phyloP scores from a whole-genome alignment of 192 early-diverging fungal species.

The Phycomyces blakesleeanus region DNA sequence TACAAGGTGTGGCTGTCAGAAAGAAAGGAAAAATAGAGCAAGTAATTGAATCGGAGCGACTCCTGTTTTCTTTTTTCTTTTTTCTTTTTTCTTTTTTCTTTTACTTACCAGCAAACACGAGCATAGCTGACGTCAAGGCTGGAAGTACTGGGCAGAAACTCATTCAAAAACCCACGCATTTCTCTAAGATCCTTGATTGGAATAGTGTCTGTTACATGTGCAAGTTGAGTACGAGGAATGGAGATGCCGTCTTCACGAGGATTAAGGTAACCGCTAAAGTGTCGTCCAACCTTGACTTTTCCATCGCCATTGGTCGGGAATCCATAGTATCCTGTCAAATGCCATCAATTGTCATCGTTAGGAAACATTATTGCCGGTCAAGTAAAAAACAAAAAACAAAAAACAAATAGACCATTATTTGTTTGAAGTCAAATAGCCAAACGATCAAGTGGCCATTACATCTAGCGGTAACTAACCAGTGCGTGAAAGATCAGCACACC shows the following conservation, averaged over 20 bases:
- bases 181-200: constrained; percentile 33
- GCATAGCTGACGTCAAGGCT: constrained; percentile 30
- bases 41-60: background rate
- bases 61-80: background rate
- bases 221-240: constrained; percentile 31
- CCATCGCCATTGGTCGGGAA: constrained; percentile 41
- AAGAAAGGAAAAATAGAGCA: too few relatives aligned
- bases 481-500: constrained; percentile 44
- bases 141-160: constrained; percentile 33
- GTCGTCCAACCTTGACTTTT: constrained; percentile 45
- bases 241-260: constrained; percentile 28
- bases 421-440: too few relatives aligned
- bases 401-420: too few relatives aligned
- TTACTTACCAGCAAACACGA: constrained; percentile 41
- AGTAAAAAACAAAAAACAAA: too few relatives aligned
- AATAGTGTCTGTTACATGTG: constrained; percentile 23
- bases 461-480: constrained; percentile 23
- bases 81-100: background rate
- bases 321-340: constrained; percentile 38
- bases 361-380: too few relatives aligned
- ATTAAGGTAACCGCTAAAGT: constrained; percentile 38
- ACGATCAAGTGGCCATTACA: background rate
- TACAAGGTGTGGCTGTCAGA: background rate
- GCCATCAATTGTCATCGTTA: too few relatives aligned
- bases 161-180: constrained; percentile 35